phyloP scores from a whole-genome alignment of 108 stramenopile species.

The Cylindrotheca fusiformis region DNA sequence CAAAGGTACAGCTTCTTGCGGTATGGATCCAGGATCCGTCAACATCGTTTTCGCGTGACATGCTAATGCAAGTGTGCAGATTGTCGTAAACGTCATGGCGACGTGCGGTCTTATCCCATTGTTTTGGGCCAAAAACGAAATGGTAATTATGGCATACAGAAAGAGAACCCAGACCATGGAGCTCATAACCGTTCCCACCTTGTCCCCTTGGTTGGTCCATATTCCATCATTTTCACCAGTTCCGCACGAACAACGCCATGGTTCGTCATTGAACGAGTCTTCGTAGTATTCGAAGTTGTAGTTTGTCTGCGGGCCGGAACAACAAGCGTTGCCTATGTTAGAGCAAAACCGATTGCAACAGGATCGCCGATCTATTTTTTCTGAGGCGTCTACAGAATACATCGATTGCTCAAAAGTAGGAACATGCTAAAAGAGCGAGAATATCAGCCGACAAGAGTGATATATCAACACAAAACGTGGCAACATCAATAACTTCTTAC shows the following conservation, averaged over 20 bases:
- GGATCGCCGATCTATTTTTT: constrained; percentile 4
- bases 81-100: constrained; percentile 43
- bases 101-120: constrained; percentile 47
- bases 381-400: constrained; percentile 4
- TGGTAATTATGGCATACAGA: constrained; percentile 59
- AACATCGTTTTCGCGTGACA: constrained; percentile 88
- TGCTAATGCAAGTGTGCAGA: constrained; percentile 70
- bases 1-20: constrained; percentile 61
- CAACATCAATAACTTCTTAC: constrained; percentile 1
- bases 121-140: constrained; percentile 56
- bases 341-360: background rate
- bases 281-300: constrained; percentile 37
- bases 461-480: background rate
- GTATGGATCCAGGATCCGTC: constrained; percentile 92
- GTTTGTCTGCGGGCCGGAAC: constrained; percentile 18
- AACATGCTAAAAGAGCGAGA: constrained; percentile 1
- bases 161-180: constrained; percentile 75
- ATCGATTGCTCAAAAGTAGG: background rate
- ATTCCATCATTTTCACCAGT: constrained; percentile 68
- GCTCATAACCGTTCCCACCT: constrained; percentile 75
- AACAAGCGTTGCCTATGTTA: constrained; percentile 1
- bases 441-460: background rate
- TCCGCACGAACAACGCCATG: constrained; percentile 63
- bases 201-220: constrained; percentile 77
- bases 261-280: constrained; percentile 68